Percentiles rank a stretch among this genome's conserved stretches.
Conservation (phyloP, 1,139 yeast species). For the Candida labiduridarum region DNA sequence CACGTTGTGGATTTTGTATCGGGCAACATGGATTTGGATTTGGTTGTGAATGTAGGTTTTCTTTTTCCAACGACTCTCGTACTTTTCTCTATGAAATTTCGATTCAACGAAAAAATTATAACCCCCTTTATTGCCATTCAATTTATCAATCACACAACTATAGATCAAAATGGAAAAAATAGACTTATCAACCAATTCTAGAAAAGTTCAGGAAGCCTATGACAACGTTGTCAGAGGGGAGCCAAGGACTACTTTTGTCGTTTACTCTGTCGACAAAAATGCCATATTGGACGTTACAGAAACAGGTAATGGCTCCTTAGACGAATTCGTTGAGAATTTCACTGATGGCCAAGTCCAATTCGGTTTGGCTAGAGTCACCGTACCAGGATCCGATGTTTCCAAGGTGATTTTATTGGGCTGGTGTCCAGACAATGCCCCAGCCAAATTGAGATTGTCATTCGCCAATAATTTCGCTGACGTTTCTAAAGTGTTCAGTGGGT, state of each 20-base stretch:
- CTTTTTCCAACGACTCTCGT: neutral
- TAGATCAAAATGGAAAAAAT: constrained; percentile 50
- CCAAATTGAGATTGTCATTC: constrained; percentile 72
- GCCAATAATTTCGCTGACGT: constrained; percentile 78
- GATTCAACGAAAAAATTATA: neutral
- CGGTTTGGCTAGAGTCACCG: constrained; percentile 85
- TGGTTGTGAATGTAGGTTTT: neutral
- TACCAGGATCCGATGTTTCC: constrained; percentile 85
- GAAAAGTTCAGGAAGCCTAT: constrained; percentile 63
- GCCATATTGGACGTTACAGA: constrained; percentile 60
- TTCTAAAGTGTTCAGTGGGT: constrained; percentile 70
- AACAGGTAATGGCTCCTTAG: constrained; percentile 65
- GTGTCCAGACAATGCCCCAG: constrained; percentile 89
- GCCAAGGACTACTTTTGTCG: constrained; percentile 57
- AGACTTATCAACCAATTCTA: constrained; percentile 59
- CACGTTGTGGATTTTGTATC: neutral
- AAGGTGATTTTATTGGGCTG: constrained; percentile 88
- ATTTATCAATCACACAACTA: neutral
- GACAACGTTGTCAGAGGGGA: constrained; percentile 66
- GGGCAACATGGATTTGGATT: too few relatives aligned
- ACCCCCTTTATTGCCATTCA: neutral
- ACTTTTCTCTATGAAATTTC: neutral
- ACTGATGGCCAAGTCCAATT: constrained; percentile 89
- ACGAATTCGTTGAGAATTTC: constrained; percentile 79
- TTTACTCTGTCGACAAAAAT: constrained; percentile 61